Percentiles rank a stretch among this genome's conserved stretches.
These are phyloP conservation scores for Cyclotella atomus DNA, from an alignment of 108 stramenopile species.

Conservation along the genomic window DNA sequence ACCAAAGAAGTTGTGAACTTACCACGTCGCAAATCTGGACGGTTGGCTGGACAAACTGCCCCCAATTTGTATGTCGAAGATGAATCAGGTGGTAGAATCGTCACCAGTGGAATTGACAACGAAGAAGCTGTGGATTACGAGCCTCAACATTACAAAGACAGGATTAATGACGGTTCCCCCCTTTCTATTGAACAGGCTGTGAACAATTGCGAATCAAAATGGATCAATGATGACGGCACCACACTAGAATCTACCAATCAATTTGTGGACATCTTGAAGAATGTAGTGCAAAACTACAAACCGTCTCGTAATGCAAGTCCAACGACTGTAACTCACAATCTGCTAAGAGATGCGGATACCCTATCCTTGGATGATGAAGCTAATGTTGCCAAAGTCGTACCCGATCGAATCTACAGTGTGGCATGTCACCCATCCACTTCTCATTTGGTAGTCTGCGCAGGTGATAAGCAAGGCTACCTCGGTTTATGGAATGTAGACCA, in stretches of 20 bases:
- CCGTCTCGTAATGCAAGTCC: neutral
- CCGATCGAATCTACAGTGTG: slow-evolving; percentile 77
- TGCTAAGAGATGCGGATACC: slow-evolving; percentile 30
- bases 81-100: slow-evolving; percentile 43
- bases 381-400: slow-evolving; percentile 68
- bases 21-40: slow-evolving; percentile 54
- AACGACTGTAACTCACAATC: slow-evolving; percentile 5
- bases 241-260: slow-evolving; percentile 43
- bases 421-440: slow-evolving; percentile 68
- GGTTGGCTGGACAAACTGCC: slow-evolving; percentile 49
- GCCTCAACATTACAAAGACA: slow-evolving; percentile 45
- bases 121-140: slow-evolving; percentile 1
- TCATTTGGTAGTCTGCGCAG: slow-evolving; percentile 66
- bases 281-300: slow-evolving; percentile 4
- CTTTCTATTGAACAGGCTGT: slow-evolving; percentile 60
- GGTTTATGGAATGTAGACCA: slow-evolving; percentile 82
- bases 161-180: slow-evolving; percentile 80
- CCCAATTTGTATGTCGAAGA: slow-evolving; percentile 52
- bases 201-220: slow-evolving; percentile 56
- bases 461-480: slow-evolving; percentile 75
- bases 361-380: slow-evolving; percentile 59
- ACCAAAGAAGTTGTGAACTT: neutral
- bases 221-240: slow-evolving; percentile 50
- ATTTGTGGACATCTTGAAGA: slow-evolving; percentile 32
- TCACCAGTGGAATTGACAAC: slow-evolving; percentile 13